Base-by-base conservation (phyloP, 129 eudicot genomes). In the carrot (Daucus carota) region DNA sequence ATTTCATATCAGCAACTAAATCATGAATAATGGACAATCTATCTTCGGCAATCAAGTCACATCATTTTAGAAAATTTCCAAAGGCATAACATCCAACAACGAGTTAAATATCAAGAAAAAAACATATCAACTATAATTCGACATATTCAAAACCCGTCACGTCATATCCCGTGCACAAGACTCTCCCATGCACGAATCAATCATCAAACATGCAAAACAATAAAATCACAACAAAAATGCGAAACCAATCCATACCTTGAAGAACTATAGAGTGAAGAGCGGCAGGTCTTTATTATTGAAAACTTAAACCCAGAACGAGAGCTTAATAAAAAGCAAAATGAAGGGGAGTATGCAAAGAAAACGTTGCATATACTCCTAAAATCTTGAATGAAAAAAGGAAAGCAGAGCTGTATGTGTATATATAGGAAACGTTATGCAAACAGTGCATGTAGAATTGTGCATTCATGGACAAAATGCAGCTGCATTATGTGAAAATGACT, bases 401-500 rank as follows among this genome's bases (percentile, higher is more conserved):
- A 24, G 36, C 11, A 4, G 8, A 62, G 33, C 33, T 62, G 69
- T 62, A 32, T 14, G 11, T 66, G 38, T 31, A 31, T 66, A 16
- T 16, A 33, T 66, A 13, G 72, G 44, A 0, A 66, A 8, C 15
- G 5, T 9, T 28, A 60, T 11, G 11, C 66, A 43, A 20, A 26
- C 40, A 29, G 40, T 32, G 42, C 41, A 33, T 66, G 41, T n/a
- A n/a, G n/a, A n/a, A n/a, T n/a, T n/a, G n/a, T 33, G 16, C 22
- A 60, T 65, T 65, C 40, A 16, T 28, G 71, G 41, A 33, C 20
- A 33, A 66, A 31, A 14, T 31, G 42, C 72, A 66, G 72, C 72
- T 66, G 72, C 72, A 29, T 66, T 66, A 16, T 66, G 72, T 33
- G 72, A 66, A 3, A 66, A 66, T 66, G 43, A 66, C 72, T 66